Evolutionary conservation across 345 rosid species (phyloP), one percentile per base, ranked within the genome.

Genomic region (Syzygium oleosum): DNA sequence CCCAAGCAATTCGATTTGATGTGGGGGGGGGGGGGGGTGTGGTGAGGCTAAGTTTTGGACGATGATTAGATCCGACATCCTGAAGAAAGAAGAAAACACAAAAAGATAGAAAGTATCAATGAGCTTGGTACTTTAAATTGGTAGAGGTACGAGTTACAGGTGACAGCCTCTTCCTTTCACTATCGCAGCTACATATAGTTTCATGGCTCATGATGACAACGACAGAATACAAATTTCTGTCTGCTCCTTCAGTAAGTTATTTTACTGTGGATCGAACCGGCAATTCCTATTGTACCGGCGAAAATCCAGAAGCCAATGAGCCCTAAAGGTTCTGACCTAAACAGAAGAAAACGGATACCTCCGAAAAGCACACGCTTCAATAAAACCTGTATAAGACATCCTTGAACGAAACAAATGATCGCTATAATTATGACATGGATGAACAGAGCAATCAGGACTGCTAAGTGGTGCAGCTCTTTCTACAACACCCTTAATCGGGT

Each of bases 381-480:
- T 73, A 34, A 34, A 73, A 73, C 80, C 80, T 73, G 80, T 9
- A 34, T 34, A 19, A 73, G 46, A 19, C 49, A 73, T 34, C 80
- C 80, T 73, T 73, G 38, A 73, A 73, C 4, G 49, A 73, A 73
- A 73, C 25, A 19, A 73, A 73, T 22, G 46, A 34, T 73, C 80
- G 38, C 80, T 73, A 73, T 73, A 34, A 61, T 61, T 15, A 61
- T 61, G 73, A 61, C 9, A 4, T 73, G 49, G 80, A 84, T 52
- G 43, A 51, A 52, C 85, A 88, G 61, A 58, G 58, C 86, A 88
- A 85, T 86, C 89, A 89, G 84, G 84, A 86, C 85, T 73, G 90
- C 85, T 51, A 5, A 21, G 88, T 85, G 65, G 85, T 88, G 61
- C 52, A 86, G 53, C 73, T 65, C 85, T 84, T 84, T 87, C 43